Percentiles rank a stretch among this genome's conserved stretches.
Conservation (phyloP, 225 moss, liverwort and hornwort species). For the Neckera pumila region DNA sequence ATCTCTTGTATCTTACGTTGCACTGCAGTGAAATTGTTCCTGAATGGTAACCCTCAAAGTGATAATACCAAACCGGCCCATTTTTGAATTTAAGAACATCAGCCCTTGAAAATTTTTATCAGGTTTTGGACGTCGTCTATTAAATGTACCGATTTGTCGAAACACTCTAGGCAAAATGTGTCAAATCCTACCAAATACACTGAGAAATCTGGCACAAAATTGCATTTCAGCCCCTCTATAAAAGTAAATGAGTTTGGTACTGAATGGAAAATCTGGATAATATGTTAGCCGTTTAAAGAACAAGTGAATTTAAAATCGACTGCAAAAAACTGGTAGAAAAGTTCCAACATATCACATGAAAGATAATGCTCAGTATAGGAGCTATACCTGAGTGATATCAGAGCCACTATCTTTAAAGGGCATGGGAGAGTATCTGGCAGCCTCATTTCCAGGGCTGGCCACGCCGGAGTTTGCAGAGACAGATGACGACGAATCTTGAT, state of each 20-base stretch:
- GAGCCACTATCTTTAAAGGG: slow-evolving; percentile 48
- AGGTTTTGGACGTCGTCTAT: not conserved
- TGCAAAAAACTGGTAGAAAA: not conserved
- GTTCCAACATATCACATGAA: not conserved
- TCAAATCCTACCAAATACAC: not conserved
- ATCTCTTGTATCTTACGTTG: not conserved
- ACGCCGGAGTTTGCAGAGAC: slow-evolving; percentile 26
- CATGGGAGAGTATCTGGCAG: slow-evolving; percentile 26
- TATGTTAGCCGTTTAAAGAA: not conserved
- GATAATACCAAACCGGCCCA: not conserved
- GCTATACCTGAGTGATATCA: slow-evolving; percentile 47
- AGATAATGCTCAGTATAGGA: not conserved
- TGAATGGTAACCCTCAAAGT: not conserved
- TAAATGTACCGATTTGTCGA: not conserved
- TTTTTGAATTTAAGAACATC: not conserved
- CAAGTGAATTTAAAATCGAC: not conserved
- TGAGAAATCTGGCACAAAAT: not conserved
- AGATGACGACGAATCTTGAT: slow-evolving; percentile 36
- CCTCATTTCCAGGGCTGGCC: slow-evolving; percentile 39
- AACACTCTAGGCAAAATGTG: not conserved
- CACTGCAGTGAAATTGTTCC: too few relatives aligned
- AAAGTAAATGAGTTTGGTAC: not conserved
- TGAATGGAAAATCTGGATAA: not conserved
- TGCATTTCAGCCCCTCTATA: not conserved
- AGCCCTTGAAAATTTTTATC: not conserved